A percentile compares a stretch with the other conserved stretches of the same genome.
Evolutionary conservation across 352 stramenopile genomes (phyloP).

Genomic region (Pythium sukuiense): DNA sequence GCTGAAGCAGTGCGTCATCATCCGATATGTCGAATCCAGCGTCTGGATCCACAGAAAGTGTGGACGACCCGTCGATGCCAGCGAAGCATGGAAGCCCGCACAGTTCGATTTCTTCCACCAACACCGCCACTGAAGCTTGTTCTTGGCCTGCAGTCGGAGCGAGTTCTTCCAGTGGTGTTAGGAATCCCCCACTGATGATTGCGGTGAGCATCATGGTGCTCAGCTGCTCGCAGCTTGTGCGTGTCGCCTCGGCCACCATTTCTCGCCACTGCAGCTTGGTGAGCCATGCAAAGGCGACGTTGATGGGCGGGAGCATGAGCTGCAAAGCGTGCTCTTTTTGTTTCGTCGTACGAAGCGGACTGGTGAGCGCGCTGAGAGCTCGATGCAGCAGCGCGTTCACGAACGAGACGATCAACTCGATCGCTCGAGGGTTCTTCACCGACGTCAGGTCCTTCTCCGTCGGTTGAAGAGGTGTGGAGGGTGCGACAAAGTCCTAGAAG

Average conservation of each 20-base stretch:
- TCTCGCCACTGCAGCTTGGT: constrained; percentile 13
- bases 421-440: constrained; percentile 14
- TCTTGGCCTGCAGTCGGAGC: background rate
- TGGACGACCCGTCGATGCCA: background rate
- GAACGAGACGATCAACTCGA: constrained; percentile 19
- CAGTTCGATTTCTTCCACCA: constrained; percentile 25
- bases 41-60: background rate
- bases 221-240: constrained; percentile 21
- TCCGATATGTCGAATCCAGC: constrained; percentile 5
- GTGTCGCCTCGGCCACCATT: constrained; percentile 18
- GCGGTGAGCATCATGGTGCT: constrained; percentile 26
- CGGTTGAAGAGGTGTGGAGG: background rate
- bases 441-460: background rate
- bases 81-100: constrained; percentile 18
- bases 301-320: constrained; percentile 25
- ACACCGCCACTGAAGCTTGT: background rate
- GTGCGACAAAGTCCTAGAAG: constrained; percentile 8
- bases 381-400: constrained; percentile 23
- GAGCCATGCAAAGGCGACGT: constrained; percentile 22
- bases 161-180: constrained; percentile 20
- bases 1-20: constrained; percentile 16
- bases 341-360: constrained; percentile 7
- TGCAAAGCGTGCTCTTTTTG: constrained; percentile 20
- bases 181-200: constrained; percentile 22
- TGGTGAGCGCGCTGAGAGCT: constrained; percentile 20